Conservation (phyloP, 352 stramenopile species). For the Globisporangium perplexum region DNA sequence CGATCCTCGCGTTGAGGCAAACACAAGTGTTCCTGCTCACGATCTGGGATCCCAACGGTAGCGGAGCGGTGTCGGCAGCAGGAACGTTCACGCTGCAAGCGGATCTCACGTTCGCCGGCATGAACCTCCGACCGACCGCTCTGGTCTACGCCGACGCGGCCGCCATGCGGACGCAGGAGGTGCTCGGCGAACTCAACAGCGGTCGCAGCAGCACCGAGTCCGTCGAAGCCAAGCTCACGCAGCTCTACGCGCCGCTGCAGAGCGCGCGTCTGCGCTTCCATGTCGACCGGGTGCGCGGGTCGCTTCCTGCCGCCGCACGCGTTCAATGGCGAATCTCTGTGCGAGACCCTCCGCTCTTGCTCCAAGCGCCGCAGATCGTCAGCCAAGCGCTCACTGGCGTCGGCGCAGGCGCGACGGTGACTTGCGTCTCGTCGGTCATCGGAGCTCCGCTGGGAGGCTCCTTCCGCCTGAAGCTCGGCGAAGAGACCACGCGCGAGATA, state of each 20-base stretch:
- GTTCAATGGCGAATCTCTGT: conserved; percentile 12
- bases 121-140: background rate
- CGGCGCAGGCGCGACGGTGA: background rate
- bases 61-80: background rate
- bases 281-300: conserved; percentile 6
- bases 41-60: conserved; percentile 8
- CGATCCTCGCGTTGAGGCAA: conserved; percentile 3
- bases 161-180: conserved; percentile 23
- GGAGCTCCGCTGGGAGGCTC: conserved; percentile 13
- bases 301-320: background rate
- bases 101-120: conserved; percentile 2
- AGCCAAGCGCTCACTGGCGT: conserved; percentile 3
- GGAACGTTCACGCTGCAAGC: conserved; percentile 21
- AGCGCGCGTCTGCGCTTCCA: conserved; percentile 12
- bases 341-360: conserved; percentile 2
- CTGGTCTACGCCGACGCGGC: conserved; percentile 23
- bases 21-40: conserved; percentile 9
- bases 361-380: conserved; percentile 3
- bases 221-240: conserved; percentile 20
- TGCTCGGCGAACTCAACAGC: conserved; percentile 17
- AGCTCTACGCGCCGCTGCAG: conserved; percentile 11
- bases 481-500: conserved; percentile 8
- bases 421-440: conserved; percentile 1
- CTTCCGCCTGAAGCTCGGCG: conserved; percentile 25
- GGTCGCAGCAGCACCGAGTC: conserved; percentile 21